Evolutionary conservation across 2,329 filamentous ascomycete species (phyloP), one percentile per base, ranked within the genome.

Genomic region (Neoascochyta sp.): DNA sequence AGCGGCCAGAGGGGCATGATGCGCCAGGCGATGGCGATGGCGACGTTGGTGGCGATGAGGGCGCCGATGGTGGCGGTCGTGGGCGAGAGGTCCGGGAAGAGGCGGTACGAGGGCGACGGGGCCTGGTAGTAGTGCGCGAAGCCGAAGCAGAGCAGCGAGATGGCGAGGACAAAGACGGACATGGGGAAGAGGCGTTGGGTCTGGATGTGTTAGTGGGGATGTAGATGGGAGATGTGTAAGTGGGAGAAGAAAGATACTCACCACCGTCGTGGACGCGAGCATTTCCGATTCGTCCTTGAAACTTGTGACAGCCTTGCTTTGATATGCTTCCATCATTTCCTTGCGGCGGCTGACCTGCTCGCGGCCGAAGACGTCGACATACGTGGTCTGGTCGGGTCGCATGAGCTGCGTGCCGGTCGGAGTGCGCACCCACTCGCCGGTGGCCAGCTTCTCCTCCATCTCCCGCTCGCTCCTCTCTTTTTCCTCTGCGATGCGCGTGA

Each of bases 1-100:
- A 78, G 29, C 9, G 65, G 62, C 80, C 82, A 90, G 16, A 79
- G 48, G 1, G 77, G 76, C 25, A 83, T 81, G 8, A 78, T 44
- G 44, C 73, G 74, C 80, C 83, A 87, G 16, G 70, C 63, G 14
- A 71, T 34, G 43, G 71, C 80, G 8, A 81, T 65, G 21, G 69
- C 42, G 5, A 72, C 34, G 56, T 88, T 87, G 27, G 73, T 36
- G n/a, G 63, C 67, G 24, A 86, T 69, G 22, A 90, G 60, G 5
- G 68, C 65, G 18, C 70, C 65, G n/a, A 86, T 66, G 3, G 85
- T 64, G 16, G 62, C 54, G 7, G 52, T 50, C 1, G 60, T 49
- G 12, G 48, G 50, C 10, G 55, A 54, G n/a, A 60, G 36, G 29
- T 55, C 47, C 17, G 60, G 54, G 39, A 51, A 54, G 24, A 63